A percentile compares a stretch with the other conserved stretches of the same genome.
phyloP scores from a whole-genome alignment of 2,329 filamentous ascomycete genomes.

The Fusarium circinatum region DNA sequence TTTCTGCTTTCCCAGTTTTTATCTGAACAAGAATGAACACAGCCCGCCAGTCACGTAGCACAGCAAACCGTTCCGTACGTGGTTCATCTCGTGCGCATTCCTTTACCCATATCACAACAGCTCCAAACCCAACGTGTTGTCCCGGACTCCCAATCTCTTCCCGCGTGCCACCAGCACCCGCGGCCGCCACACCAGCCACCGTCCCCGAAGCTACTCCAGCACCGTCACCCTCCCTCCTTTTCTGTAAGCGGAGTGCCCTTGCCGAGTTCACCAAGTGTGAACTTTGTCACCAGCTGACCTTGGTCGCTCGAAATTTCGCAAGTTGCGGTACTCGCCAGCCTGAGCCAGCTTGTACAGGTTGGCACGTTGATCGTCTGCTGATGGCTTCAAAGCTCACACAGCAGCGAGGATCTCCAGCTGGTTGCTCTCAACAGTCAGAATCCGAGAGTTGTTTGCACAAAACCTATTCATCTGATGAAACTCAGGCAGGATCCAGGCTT shows the following conservation, averaged over 20 bases:
- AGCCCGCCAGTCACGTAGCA: background rate
- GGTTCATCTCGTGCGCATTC: background rate
- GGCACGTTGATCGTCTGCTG: too few species aligned
- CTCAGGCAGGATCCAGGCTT: too few species aligned
- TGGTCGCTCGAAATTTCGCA: background rate
- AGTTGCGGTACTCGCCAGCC: background rate
- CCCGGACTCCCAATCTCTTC: background rate
- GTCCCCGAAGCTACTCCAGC: background rate
- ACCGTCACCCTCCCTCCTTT: background rate
- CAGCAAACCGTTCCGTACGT: background rate
- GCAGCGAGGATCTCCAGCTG: too few species aligned
- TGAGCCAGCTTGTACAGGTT: background rate
- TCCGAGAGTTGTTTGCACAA: too few species aligned
- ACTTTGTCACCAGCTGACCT: background rate
- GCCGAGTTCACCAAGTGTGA: background rate
- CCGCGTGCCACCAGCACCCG: too few species aligned
- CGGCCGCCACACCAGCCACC: background rate
- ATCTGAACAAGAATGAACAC: background rate
- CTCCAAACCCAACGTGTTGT: background rate
- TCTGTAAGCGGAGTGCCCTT: background rate
- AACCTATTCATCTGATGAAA: too few species aligned
- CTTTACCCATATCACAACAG: accelerated
- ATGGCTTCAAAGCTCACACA: too few species aligned
- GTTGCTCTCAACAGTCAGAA: too few species aligned
- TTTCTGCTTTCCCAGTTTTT: background rate